Evolutionary conservation across 2,329 filamentous ascomycete genomes (phyloP).

Genomic region (Colletotrichum tropicicola): DNA sequence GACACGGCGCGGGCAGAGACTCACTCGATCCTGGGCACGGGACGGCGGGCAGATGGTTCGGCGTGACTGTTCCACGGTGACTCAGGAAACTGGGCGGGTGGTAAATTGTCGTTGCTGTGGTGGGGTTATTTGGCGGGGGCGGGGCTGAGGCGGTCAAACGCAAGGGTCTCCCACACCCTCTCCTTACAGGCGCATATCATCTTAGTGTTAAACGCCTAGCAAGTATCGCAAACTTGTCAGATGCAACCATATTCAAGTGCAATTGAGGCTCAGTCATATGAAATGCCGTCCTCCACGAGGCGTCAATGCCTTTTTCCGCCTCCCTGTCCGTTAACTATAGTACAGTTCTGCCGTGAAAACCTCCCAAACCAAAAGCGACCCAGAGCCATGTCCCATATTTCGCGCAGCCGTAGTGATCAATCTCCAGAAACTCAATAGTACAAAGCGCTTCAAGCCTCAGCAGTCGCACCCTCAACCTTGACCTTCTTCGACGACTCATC

Average conservation of each 20-base stretch:
- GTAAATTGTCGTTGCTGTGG: constrained; percentile 30
- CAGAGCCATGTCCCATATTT: background rate
- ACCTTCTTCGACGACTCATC: constrained; percentile 42
- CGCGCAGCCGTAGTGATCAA: background rate
- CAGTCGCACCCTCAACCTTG: constrained; percentile 41
- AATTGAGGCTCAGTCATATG: constrained; percentile 1
- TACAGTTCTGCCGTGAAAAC: constrained; percentile 21
- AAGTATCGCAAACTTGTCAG: background rate
- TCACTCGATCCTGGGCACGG: constrained; percentile 8
- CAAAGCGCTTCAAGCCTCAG: constrained; percentile 28
- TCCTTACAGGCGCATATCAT: background rate
- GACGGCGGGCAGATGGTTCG: constrained; percentile 2
- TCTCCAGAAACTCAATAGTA: constrained; percentile 1
- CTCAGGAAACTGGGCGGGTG: constrained; percentile 22
- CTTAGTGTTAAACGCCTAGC: background rate
- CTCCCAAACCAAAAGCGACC: constrained; percentile 5
- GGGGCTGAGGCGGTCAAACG: constrained; percentile 30
- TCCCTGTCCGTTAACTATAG: constrained; percentile 6
- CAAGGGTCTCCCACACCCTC: constrained; percentile 12
- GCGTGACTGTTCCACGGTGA: constrained; percentile 19
- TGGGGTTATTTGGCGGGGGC: constrained; percentile 31
- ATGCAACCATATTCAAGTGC: background rate
- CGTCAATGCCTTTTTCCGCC: constrained; percentile 6
- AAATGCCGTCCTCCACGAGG: background rate
- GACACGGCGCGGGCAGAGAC: background rate